Evolutionary conservation across 805 yeast species (phyloP).

Genomic region (Metschnikowia hibisci): DNA sequence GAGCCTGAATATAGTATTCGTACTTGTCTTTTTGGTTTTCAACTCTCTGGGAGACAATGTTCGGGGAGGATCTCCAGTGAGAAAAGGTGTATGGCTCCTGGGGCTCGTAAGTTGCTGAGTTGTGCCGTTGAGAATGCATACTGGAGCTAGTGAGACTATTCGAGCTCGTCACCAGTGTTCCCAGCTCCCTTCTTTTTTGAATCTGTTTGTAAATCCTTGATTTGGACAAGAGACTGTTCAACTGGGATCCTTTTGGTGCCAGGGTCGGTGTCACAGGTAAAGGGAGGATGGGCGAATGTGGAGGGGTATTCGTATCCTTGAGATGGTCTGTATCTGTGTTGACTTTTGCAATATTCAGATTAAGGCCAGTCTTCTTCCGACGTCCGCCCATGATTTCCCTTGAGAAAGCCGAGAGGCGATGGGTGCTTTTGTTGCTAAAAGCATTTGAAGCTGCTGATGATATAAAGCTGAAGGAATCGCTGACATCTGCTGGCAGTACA

Average conservation of each 20-base stretch:
- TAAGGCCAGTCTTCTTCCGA: slow-evolving; percentile 13
- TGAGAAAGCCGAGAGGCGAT: slow-evolving; percentile 11
- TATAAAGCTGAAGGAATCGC: slow-evolving; percentile 3
- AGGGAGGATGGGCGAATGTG: slow-evolving; percentile 1
- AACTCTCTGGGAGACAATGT: slow-evolving; percentile 17
- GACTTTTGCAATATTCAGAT: slow-evolving; percentile 3
- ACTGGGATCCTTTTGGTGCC: slow-evolving; percentile 7
- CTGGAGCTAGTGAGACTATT: slow-evolving; percentile 18
- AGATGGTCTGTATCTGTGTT: neutral
- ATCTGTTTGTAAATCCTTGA: slow-evolving; percentile 35
- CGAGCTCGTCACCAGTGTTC: slow-evolving; percentile 14
- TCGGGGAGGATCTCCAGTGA: slow-evolving; percentile 15
- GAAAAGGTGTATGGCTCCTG: slow-evolving; percentile 14
- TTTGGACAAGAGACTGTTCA: slow-evolving; percentile 27
- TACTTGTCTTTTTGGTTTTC: slow-evolving; percentile 32
- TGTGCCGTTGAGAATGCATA: slow-evolving; percentile 23
- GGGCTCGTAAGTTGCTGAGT: slow-evolving; percentile 16
- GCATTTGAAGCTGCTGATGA: slow-evolving; percentile 4
- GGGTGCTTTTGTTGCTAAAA: slow-evolving; percentile 1
- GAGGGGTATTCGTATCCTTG: neutral
- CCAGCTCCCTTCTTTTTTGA: slow-evolving; percentile 36
- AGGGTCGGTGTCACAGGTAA: slow-evolving; percentile 3
- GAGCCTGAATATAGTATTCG: slow-evolving; percentile 33
- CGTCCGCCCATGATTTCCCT: slow-evolving; percentile 12
- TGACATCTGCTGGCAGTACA: neutral